Base-by-base conservation (phyloP, 257 asterid species). In the Solanum pinnatisectum region DNA sequence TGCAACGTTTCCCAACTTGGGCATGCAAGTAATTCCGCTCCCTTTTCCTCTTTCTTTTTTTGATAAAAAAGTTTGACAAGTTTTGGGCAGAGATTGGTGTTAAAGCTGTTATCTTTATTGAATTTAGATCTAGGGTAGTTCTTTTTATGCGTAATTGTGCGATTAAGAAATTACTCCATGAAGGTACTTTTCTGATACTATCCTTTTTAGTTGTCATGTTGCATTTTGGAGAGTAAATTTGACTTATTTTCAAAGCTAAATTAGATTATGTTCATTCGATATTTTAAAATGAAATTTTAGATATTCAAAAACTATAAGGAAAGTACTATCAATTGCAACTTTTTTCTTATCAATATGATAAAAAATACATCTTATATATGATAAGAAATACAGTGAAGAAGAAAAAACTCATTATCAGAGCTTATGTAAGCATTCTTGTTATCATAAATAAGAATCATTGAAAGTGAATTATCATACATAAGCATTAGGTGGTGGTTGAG, bases 11-110 rank as follows among this genome's bases (percentile, higher is more conserved):
- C 87, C 99, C 98, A 56, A 27, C 92, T 37, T 96, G 95, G 98
- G 89, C 96, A 76, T 97, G 99, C 99, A 95, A 94, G 99, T 96
- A 93, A 93, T 86, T 91, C 32, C 88, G 25, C 83, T 23, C 78
- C 63, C 22, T 82, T 88, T 23, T 65, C 22, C 37, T 68, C 32
- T 39, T 87, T 7, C 32, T 32, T 16, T 18, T 7, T 65, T 65
- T 63, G 32, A 25, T 27, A 68, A 68, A 25, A 25, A 44, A 12
- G 52, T 4, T 79, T 79, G 16, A 79, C 40, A 71, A 3, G n/a
- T 71, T 70, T 71, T 71, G 39, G 40, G 39, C 0, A 70, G 77
- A 70, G 23, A 33, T 32, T 44, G 18, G 32, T 79, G 68, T 27
- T 46, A 46, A 79, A 46, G 36, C 52, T 79, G 85, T 25, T 15